These are phyloP conservation scores for Penicillium sclerotigenum DNA, from an alignment of 2,329 filamentous ascomycete genomes.

Conservation along the genomic window DNA sequence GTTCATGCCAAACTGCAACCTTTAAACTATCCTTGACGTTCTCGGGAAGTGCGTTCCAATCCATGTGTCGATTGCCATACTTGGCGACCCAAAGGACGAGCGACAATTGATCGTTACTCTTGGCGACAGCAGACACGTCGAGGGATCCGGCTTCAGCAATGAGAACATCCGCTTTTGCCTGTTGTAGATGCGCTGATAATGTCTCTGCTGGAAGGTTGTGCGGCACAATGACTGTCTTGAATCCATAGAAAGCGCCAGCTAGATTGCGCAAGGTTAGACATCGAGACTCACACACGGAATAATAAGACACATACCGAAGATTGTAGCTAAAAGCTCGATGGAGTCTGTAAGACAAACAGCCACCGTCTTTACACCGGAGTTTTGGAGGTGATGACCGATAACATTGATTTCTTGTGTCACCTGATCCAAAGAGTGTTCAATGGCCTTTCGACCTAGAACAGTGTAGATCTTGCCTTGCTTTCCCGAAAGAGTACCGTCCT, in stretches of 20 bases:
- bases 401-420: slow-evolving; percentile 83
- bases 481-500: slow-evolving; percentile 58
- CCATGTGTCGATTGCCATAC: slow-evolving; percentile 83
- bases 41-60: slow-evolving; percentile 86
- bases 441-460: slow-evolving; percentile 69
- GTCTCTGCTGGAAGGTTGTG: slow-evolving; percentile 70
- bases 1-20: slow-evolving; percentile 89
- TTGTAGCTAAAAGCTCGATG: slow-evolving; percentile 73
- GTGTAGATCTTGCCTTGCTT: slow-evolving; percentile 71
- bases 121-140: slow-evolving; percentile 70
- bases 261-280: slow-evolving; percentile 15
- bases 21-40: slow-evolving; percentile 71
- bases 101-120: slow-evolving; percentile 66
- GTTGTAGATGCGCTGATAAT: slow-evolving; percentile 68
- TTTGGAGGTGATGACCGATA: slow-evolving; percentile 73
- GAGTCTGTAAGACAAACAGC: slow-evolving; percentile 93
- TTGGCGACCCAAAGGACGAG: slow-evolving; percentile 92
- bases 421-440: slow-evolving; percentile 69
- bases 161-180: slow-evolving; percentile 73
- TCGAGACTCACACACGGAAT: neutral
- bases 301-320: slow-evolving; percentile 60
- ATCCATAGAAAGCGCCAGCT: slow-evolving; percentile 85
- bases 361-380: slow-evolving; percentile 67
- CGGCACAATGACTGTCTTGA: slow-evolving; percentile 80
- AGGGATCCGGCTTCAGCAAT: slow-evolving; percentile 84